phyloP scores from a whole-genome alignment of 192 early-diverging fungal species.

The Coemansia sp. region DNA sequence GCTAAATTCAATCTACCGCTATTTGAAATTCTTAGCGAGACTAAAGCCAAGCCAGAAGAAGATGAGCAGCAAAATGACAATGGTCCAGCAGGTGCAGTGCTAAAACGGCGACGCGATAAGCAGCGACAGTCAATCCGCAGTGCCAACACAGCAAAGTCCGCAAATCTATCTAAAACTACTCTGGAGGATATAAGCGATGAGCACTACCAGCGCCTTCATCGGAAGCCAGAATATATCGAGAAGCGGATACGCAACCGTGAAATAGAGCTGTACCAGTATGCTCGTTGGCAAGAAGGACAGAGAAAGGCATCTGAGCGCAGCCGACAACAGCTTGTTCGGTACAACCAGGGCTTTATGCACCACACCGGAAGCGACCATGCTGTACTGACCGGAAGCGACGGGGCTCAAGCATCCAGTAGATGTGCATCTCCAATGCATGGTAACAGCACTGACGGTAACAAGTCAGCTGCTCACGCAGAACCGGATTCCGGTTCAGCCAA shows the following conservation, averaged over 20 bases:
- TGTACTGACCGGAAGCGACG: not conserved
- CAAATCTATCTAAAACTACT: not conserved
- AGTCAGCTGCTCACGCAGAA: not conserved
- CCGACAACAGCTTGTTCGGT: slow-evolving; percentile 7
- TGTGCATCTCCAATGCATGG: slow-evolving; percentile 11
- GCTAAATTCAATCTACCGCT: slow-evolving; percentile 29
- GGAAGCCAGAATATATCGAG: slow-evolving; percentile 48
- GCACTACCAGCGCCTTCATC: slow-evolving; percentile 34
- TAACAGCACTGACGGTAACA: not conserved
- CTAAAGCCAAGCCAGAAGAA: not conserved
- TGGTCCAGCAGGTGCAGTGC: slow-evolving; percentile 25
- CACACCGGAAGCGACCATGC: slow-evolving; percentile 5
- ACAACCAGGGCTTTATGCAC: slow-evolving; percentile 8
- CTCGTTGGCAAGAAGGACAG: slow-evolving; percentile 44
- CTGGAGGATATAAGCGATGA: slow-evolving; percentile 39
- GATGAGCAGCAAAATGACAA: slow-evolving; percentile 5
- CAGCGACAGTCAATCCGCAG: not conserved
- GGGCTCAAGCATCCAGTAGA: slow-evolving; percentile 11
- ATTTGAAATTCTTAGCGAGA: slow-evolving; percentile 27
- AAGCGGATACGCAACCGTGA: slow-evolving; percentile 47
- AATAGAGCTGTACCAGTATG: slow-evolving; percentile 51
- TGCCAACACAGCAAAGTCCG: not conserved
- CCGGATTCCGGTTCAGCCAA: not conserved
- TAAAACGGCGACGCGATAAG: slow-evolving; percentile 17
- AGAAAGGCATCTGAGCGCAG: slow-evolving; percentile 9